Evolutionary conservation across 495 filamentous ascomycete species (phyloP).

Genomic region (Penicillium soppii): DNA sequence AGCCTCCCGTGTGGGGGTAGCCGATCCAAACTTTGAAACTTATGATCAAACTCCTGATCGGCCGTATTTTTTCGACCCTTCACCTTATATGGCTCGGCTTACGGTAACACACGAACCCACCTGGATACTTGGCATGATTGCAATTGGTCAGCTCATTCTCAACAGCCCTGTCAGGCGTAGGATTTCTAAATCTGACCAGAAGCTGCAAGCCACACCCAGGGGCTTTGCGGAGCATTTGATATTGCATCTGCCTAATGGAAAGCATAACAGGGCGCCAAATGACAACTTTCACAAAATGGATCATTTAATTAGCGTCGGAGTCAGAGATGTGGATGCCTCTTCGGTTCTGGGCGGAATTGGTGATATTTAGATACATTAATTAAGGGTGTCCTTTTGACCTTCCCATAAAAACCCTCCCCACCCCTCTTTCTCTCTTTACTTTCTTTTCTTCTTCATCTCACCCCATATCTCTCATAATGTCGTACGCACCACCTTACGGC

Average conservation of each 20-base stretch:
- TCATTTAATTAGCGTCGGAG: background rate
- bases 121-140: background rate
- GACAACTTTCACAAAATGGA: constrained; percentile 1
- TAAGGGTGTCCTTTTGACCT: constrained; percentile 4
- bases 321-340: constrained; percentile 4
- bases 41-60: constrained; percentile 1
- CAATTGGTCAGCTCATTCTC: background rate
- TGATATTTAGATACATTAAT: constrained; percentile 10
- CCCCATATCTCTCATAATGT: constrained; percentile 16
- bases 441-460: constrained; percentile 6
- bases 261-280: constrained; percentile 9
- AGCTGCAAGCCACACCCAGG: background rate
- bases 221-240: background rate
- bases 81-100: background rate
- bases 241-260: constrained; percentile 24
- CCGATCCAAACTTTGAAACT: background rate
- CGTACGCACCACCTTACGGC: constrained; percentile 27
- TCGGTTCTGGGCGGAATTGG: constrained; percentile 12
- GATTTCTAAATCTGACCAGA: constrained; percentile 1
- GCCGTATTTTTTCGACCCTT: background rate
- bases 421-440: background rate
- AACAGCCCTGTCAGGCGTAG: constrained; percentile 4
- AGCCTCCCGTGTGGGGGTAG: constrained; percentile 1
- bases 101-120: background rate
- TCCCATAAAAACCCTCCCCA: background rate